Base-by-base conservation (phyloP, 2,329 filamentous ascomycete species). In the Periglandula ipomoeae region DNA sequence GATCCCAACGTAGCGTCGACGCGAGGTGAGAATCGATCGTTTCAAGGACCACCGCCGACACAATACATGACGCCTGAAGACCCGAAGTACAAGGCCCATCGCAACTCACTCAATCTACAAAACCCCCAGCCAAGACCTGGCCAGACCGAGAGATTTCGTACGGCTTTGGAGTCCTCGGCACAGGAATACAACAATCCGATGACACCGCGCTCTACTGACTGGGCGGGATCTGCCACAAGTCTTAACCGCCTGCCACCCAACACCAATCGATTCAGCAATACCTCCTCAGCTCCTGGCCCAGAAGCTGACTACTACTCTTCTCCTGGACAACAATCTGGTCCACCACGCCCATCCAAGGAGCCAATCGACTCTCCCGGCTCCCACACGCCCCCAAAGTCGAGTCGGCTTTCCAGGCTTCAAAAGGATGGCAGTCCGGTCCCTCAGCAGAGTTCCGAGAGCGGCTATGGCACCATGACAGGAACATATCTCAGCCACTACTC, bases 21-120 rank as follows among this genome's bases (percentile, higher is more conserved):
- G 22, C 42, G 43, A 27, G 43, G 43, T 30, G 43, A 51, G 5
- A 38, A 23, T 10, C 34, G 38, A 37, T 51, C 61, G 20, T 55
- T 53, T 10, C 57, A 58, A 34, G 58, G 57, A 7, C 53, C 56
- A 8, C 73, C 75, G 3, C 69, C 79, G 5, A 71, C 76, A 38
- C 71, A 75, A 2, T 78, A 78, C 50, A 73, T 77, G 59, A 75
- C 74, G 4, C 61, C 65, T 0, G 83, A 79, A 58, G 84, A 89
- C 56, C 85, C 86, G 42, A 90, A 90, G 65, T 90, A 90, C 65
- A 84, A 85, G 64, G 85, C 85, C 49, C 85, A 90, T 63, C 82
- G 87, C 56, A 87, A 90, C 67, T 89, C 85, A 23, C 65, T 90
- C 49, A 88, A 89, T 58, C 70, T 91, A 35, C 81, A 89, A 61